phyloP scores from a whole-genome alignment of 306 rosid species.

The Prunus persica region DNA sequence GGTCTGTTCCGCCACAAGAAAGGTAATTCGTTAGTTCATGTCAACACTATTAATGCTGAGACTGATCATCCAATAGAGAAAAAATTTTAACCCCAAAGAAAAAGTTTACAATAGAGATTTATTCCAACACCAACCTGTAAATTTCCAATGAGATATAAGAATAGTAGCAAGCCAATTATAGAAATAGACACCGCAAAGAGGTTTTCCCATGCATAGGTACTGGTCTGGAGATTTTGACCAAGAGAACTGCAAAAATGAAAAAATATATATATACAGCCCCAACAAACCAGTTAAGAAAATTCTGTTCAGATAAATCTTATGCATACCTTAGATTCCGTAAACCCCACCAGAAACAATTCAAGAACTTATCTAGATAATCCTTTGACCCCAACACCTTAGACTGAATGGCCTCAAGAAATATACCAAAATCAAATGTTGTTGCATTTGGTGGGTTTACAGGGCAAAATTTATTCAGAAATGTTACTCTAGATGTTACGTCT shows the following conservation, averaged over 20 bases:
- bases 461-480: not conserved
- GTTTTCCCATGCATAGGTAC: not conserved
- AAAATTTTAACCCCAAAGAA: no score
- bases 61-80: no score
- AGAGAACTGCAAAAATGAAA: not conserved
- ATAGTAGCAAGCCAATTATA: not conserved
- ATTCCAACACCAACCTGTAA: not conserved
- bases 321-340: not conserved
- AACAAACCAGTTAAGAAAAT: no score
- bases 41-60: no score
- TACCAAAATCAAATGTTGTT: not conserved
- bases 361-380: not conserved
- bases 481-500: not conserved
- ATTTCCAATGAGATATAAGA: no score
- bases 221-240: not conserved
- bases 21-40: not conserved
- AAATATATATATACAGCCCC: no score
- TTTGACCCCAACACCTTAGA: not conserved
- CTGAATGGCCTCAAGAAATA: not conserved
- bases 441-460: not conserved
- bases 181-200: not conserved
- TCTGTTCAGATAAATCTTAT: not conserved
- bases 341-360: not conserved
- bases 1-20: not conserved
- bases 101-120: no score